Conservation (phyloP, 805 yeast species). For the Teunomyces cretensis region DNA sequence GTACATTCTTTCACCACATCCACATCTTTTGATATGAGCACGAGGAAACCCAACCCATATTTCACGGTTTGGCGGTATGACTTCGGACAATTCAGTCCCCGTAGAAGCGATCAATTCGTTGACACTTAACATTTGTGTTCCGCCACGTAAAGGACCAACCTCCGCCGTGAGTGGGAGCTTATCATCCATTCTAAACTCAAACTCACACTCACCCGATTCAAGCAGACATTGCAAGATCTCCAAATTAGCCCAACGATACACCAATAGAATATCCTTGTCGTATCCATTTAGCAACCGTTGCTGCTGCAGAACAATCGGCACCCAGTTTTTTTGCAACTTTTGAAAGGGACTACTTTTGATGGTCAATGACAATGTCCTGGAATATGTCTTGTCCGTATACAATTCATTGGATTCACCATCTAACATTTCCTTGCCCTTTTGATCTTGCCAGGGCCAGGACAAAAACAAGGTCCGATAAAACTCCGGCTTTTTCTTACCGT, state of each 20-base stretch:
- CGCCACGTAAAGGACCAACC: slow-evolving; percentile 38
- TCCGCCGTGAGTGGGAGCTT: background rate
- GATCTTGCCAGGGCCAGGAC: slow-evolving; percentile 33
- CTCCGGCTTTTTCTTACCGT: background rate
- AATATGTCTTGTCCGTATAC: slow-evolving; percentile 17
- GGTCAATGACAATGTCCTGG: slow-evolving; percentile 19
- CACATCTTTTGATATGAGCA: slow-evolving; percentile 37
- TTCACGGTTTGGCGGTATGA: slow-evolving; percentile 23
- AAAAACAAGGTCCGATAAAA: slow-evolving; percentile 29
- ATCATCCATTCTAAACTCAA: slow-evolving; percentile 14
- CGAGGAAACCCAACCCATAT: slow-evolving; percentile 43
- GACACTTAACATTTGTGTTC: slow-evolving; percentile 31
- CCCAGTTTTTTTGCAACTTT: slow-evolving; percentile 38
- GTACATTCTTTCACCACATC: slow-evolving; percentile 40
- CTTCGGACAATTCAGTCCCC: slow-evolving; percentile 14
- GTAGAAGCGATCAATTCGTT: slow-evolving; percentile 12
- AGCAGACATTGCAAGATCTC: slow-evolving; percentile 27
- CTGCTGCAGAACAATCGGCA: slow-evolving; percentile 31
- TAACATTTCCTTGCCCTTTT: slow-evolving; percentile 25
- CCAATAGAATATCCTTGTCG: slow-evolving; percentile 30
- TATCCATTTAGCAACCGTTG: slow-evolving; percentile 20
- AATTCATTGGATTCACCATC: slow-evolving; percentile 17
- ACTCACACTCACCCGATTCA: slow-evolving; percentile 10
- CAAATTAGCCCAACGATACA: slow-evolving; percentile 33
- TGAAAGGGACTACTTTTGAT: slow-evolving; percentile 6